Evolutionary conservation across 2,329 filamentous ascomycete genomes (phyloP), one percentile per base, ranked within the genome.

Genomic region (Ambrosiella beaveri): DNA sequence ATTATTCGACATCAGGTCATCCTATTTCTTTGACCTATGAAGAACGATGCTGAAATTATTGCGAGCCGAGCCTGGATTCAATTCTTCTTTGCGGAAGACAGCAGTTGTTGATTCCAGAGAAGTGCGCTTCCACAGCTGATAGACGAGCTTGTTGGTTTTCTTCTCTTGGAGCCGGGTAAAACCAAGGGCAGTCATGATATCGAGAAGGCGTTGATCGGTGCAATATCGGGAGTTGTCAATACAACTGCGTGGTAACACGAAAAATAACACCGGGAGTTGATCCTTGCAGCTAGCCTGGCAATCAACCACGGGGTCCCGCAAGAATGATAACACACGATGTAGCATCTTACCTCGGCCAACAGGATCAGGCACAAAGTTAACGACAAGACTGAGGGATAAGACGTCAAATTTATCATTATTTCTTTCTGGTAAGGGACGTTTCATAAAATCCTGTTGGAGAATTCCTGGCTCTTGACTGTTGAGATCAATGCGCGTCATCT

Each of bases 31-130:
- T 3, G 44, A 27, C 17, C 47, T 19, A 7, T 74, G 73, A 61
- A 95, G 68, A 13, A 88, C 78, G 64, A 97, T 82, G 12, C 86
- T 82, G 69, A 97, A 98, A 66, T 98, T 97, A 70, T 98, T 98
- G 67, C 89, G 81, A 27, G 75, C 78, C 57, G 75, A 73, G 9
- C 90, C 90, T 19, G 87, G 78, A 61, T 86, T 84, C 45, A 95
- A 68, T 67, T 93, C 85, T 61, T 79, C 78, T 71, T 97, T 97
- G 61, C 75, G 75, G 66, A 84, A 86, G 9, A 64, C 55, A 57
- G 69, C 69, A 15, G 62, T 60, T 27, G 36, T 45, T 61, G 41
- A 53, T 44, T 59, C 51, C 36, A 57, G 47, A n/a, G 61, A 37
- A 4, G 62, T 68, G 60, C 77, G 76, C 63, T 72, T 79, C 86